Evolutionary conservation across 1,139 yeast species (phyloP).

Genomic region (Lodderomyces pseudojiufengensis): DNA sequence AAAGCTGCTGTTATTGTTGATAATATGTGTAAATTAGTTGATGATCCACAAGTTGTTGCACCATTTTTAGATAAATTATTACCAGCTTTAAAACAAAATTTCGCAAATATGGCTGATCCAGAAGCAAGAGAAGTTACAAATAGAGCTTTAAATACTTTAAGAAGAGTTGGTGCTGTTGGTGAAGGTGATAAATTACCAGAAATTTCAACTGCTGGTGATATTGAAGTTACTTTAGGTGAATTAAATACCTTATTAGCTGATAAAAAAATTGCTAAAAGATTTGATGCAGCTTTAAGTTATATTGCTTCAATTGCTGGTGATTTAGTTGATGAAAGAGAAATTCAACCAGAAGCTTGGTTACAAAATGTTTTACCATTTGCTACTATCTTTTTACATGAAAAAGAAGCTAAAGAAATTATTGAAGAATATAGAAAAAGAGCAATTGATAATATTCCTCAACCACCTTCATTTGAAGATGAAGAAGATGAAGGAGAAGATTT

Average conservation of each 20-base stretch:
- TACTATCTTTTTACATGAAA: constrained; percentile 92
- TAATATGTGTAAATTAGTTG: constrained; percentile 99
- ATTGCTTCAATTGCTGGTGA: constrained; percentile 98
- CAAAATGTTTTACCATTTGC: constrained; percentile 87
- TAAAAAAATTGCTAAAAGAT: constrained; percentile 72
- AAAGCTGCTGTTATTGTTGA: constrained; percentile 99
- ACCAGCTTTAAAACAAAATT: constrained; percentile 94
- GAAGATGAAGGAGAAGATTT: constrained; percentile 99
- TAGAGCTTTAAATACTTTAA: constrained; percentile 95
- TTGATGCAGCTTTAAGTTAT: constrained; percentile 71
- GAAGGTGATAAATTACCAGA: constrained; percentile 89
- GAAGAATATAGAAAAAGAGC: constrained; percentile 96
- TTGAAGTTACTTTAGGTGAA: constrained; percentile 78
- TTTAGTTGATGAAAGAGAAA: constrained; percentile 96
- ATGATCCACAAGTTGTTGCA: constrained; percentile 99
- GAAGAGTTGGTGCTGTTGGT: constrained; percentile 97
- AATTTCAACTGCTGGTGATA: constrained; percentile 98
- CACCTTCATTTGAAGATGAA: constrained; percentile 95
- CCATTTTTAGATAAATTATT: constrained; percentile 94
- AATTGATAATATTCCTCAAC: constrained; percentile 95
- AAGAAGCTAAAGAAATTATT: constrained; percentile 83
- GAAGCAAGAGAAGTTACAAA: constrained; percentile 98
- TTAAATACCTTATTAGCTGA: constrained; percentile 68
- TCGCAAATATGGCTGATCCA: constrained; percentile 97
- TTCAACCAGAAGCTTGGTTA: constrained; percentile 89